Evolutionary conservation across 495 filamentous ascomycete genomes (phyloP).

Genomic region (Aspergillus carlsbadensis): DNA sequence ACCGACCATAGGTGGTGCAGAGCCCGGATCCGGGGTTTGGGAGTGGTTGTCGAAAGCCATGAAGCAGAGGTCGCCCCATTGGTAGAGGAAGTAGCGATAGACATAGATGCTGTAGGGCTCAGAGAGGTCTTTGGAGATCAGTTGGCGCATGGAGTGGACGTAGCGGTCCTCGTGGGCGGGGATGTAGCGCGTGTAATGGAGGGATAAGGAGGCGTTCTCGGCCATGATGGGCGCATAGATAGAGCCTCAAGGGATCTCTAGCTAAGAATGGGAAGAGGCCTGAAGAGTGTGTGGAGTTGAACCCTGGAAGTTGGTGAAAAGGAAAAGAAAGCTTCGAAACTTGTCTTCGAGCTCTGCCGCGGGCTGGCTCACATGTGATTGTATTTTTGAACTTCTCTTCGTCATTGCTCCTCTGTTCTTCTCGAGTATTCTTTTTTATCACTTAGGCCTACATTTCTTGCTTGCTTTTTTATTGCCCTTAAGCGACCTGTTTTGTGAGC

Average conservation of each 20-base stretch:
- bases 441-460: not conserved
- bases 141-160: conserved; percentile 80
- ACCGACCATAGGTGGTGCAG: conserved; percentile 57
- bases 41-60: conserved; percentile 67
- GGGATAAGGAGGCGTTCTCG: conserved; percentile 19
- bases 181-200: conserved; percentile 84
- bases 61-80: conserved; percentile 96
- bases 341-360: not conserved
- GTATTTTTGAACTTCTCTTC: too few species aligned
- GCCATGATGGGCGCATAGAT: conserved; percentile 25
- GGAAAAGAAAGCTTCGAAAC: not conserved
- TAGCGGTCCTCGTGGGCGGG: conserved; percentile 74
- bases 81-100: conserved; percentile 96
- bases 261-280: not conserved
- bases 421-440: too few species aligned
- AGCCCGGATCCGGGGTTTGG: conserved; percentile 19
- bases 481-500: not conserved
- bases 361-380: too few species aligned
- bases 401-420: too few species aligned
- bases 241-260: conserved; percentile 24
- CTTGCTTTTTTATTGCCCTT: not conserved
- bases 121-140: conserved; percentile 96
- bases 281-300: too few species aligned
- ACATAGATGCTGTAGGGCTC: conserved; percentile 99
- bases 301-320: too few species aligned